Evolutionary conservation across 140 eudicot species (phyloP).

Genomic region (Erigeron philadelphicus): DNA sequence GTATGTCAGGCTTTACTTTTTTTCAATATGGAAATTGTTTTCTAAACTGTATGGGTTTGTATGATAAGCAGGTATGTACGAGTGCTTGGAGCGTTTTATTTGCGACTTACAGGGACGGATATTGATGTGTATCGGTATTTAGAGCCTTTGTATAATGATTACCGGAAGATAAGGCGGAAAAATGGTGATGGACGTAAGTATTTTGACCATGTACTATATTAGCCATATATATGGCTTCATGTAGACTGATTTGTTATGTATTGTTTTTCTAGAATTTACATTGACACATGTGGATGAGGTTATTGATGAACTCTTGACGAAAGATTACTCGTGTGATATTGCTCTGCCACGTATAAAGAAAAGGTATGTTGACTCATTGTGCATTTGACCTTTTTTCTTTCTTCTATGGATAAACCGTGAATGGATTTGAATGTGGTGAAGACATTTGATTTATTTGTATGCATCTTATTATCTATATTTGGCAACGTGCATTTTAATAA

Average conservation of each 20-base stretch:
- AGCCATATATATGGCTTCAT: slow-evolving; percentile 5
- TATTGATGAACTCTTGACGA: slow-evolving; percentile 83
- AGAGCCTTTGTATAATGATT: slow-evolving; percentile 87
- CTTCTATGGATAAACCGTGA: not conserved
- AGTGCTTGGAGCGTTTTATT: slow-evolving; percentile 78
- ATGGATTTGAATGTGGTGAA: not conserved
- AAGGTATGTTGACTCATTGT: slow-evolving; percentile 42
- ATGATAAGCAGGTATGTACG: slow-evolving; percentile 58
- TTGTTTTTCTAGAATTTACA: slow-evolving; percentile 36
- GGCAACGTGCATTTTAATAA: too few relatives aligned
- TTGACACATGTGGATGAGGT: slow-evolving; percentile 92
- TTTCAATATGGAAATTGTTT: too few relatives aligned
- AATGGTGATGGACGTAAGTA: slow-evolving; percentile 67
- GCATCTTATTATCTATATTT: not conserved
- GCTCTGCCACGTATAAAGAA: slow-evolving; percentile 90
- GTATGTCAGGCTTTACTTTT: too few relatives aligned
- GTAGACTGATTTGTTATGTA: slow-evolving; percentile 25
- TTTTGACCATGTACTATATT: not conserved
- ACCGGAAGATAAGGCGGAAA: slow-evolving; percentile 63
- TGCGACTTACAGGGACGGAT: slow-evolving; percentile 85
- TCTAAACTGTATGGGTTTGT: too few relatives aligned
- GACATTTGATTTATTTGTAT: not conserved
- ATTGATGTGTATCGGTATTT: slow-evolving; percentile 76
- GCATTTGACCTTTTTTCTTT: not conserved
- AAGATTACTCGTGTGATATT: slow-evolving; percentile 88